Evolutionary conservation across 768 basidiomycete genomes (phyloP), one percentile per base, ranked within the genome.

Genomic region (Dacryopinax spathularia): DNA sequence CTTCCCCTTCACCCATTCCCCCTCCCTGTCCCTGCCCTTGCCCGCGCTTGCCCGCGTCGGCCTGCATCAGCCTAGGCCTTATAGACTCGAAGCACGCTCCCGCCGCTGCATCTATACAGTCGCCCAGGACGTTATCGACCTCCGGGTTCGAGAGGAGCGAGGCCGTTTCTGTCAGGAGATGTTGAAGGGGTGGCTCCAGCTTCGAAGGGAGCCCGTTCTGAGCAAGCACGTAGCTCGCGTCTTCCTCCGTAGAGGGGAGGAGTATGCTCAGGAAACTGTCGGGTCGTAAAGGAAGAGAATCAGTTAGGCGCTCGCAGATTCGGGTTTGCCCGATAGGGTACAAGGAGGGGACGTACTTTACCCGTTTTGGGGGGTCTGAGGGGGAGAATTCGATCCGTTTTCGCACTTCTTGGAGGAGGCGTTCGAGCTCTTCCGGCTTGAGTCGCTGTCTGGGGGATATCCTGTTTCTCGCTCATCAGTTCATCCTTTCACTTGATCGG

Each of bases 401-500:
- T 22, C 93, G 80, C 16, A 93, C 85, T 65, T 92, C 88, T 63
- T 78, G 76, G 15, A 95, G 73, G 0, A 90, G 78, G 9, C 81
- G 74, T 67, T 84, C 82, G 15, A 93, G 74, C 68, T 93, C 92
- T 29, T 80, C 78, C 0, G 80, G 73, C 1, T 83, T 79, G n/a
- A 94, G 76, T 68, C 86, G 86, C 1, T 80, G 78, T 73, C 94
- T 94, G 16, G 95, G 74, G 0, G 89, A 87, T n/a, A 95, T 85
- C 1, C 92, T 94, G 67, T 6, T 3, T 15, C n/a, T n/a, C n/a
- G n/a, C n/a, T n/a, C n/a, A n/a, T n/a, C n/a, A n/a, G n/a, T n/a
- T n/a, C n/a, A n/a, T n/a, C n/a, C n/a, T n/a, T n/a, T n/a, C n/a
- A n/a, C n/a, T n/a, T n/a, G n/a, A n/a, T n/a, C n/a, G n/a, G n/a